Evolutionary conservation across 345 rosid species (phyloP).

Genomic region (Eucalyptus cloeziana): DNA sequence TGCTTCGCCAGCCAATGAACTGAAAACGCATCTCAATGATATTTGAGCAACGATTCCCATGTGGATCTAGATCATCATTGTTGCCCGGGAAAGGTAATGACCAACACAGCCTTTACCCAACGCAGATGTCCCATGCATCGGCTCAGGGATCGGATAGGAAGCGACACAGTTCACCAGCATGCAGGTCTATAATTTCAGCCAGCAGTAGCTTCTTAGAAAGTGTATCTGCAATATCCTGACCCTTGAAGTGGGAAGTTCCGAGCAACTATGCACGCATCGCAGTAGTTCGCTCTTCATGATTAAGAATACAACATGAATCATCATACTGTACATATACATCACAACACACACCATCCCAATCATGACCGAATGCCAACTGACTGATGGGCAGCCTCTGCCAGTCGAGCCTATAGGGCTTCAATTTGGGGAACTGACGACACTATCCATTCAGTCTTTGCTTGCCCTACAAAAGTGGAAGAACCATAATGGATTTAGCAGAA

Average conservation of each 20-base stretch:
- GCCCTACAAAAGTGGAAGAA: conserved; percentile 2
- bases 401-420: neutral
- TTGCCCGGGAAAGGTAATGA: neutral
- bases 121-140: neutral
- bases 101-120: neutral
- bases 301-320: neutral
- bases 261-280: neutral
- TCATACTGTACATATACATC: neutral
- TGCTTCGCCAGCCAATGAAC: neutral
- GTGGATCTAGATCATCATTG: neutral
- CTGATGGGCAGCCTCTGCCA: neutral
- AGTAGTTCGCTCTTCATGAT: neutral
- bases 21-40: neutral
- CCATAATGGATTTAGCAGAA: neutral
- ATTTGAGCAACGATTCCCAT: neutral
- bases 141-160: neutral
- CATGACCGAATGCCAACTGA: neutral
- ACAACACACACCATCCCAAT: neutral
- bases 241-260: neutral
- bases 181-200: neutral
- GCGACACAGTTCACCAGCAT: neutral
- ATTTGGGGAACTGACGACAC: neutral
- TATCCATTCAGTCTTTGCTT: neutral
- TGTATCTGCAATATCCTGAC: neutral
- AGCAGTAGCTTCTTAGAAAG: neutral